Base-by-base conservation (phyloP, 2,329 filamentous ascomycete species). In the Paecilomyces formosus region DNA sequence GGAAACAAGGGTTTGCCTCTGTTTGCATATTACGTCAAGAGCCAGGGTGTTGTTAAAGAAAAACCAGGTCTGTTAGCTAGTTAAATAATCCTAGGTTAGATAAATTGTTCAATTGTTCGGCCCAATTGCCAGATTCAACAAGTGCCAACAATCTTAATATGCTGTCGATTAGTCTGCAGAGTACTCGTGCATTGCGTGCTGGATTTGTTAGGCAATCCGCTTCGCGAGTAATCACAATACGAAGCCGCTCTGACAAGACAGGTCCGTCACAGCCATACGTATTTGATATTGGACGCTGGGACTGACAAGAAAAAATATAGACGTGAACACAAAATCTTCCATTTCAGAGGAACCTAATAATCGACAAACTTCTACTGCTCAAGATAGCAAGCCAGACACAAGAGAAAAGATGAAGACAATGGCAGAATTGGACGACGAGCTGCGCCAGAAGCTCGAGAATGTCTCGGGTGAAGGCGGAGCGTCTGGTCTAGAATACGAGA, bases 401-500 rank as follows among this genome's bases (percentile, higher is more conserved):
- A n/a, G 59, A 31, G 56, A 68, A 61, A 67, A 66, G 60, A 63
- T 69, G 59, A 89, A 88, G 70, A 85, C 85, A 0, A 77, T 83
- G 58, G 78, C 82, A 0, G 79, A 91, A 65, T 71, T 84, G 1
- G 89, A 92, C 66, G 82, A 84, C 61, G 88, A 91, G 64, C 70
- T 92, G 24, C 79, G 80, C 49, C 70, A 80, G 60, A 88, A 85
- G 61, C 79, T 92, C 65, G 85, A 88, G 64, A 83, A 81, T 11
- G 76, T 87, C 30, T 81, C 87, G 0, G 88, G 89, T 0, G 88
- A 87, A 50, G 88, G 88, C 3, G 88, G 89, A 8, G 82, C 82
- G 26, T 79, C 87, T 2, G 89, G 88, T 0, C 76, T 92, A 3
- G 88, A 92, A 71, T 87, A 89, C 60, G 89, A 92, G 70, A 82